phyloP scores from a whole-genome alignment of 768 basidiomycete species.

The Auriscalpium vulgare region DNA sequence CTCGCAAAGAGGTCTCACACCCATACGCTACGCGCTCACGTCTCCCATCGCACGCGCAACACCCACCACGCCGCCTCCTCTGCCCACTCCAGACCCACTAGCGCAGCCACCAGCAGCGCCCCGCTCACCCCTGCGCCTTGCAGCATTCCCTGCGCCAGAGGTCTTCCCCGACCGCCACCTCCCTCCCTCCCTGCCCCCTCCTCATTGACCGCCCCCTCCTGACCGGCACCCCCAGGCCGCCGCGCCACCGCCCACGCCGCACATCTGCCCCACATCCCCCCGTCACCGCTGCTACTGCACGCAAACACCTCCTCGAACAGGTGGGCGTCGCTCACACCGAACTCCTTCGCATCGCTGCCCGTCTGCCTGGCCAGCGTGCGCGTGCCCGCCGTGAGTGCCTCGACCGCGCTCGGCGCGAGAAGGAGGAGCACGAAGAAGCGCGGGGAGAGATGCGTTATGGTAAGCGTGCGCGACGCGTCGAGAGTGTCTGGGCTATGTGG shows the following conservation, averaged over 20 bases:
- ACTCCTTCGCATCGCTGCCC: background rate
- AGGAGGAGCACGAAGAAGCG: conserved; percentile 42
- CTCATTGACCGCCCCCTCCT: background rate
- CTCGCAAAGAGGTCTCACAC: background rate
- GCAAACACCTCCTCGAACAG: background rate
- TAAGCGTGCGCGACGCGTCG: conserved; percentile 16
- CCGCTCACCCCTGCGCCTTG: background rate
- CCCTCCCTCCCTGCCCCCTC: background rate
- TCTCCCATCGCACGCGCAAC: background rate
- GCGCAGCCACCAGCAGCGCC: background rate
- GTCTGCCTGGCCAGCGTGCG: too few relatives aligned
- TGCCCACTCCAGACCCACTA: background rate
- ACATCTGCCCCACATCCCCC: background rate
- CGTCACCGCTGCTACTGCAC: too few relatives aligned
- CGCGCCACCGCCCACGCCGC: background rate
- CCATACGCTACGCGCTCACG: background rate
- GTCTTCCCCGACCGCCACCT: background rate
- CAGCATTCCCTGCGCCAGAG: too few relatives aligned
- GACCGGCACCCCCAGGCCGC: background rate
- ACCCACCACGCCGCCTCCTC: background rate
- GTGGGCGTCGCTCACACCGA: background rate
- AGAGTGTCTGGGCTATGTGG: background rate
- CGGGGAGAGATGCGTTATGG: conserved; percentile 36
- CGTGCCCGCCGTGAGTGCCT: background rate
- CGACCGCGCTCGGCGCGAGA: conserved; percentile 20